Conservation (phyloP, 805 yeast species). For the Yarrowia sp. region DNA sequence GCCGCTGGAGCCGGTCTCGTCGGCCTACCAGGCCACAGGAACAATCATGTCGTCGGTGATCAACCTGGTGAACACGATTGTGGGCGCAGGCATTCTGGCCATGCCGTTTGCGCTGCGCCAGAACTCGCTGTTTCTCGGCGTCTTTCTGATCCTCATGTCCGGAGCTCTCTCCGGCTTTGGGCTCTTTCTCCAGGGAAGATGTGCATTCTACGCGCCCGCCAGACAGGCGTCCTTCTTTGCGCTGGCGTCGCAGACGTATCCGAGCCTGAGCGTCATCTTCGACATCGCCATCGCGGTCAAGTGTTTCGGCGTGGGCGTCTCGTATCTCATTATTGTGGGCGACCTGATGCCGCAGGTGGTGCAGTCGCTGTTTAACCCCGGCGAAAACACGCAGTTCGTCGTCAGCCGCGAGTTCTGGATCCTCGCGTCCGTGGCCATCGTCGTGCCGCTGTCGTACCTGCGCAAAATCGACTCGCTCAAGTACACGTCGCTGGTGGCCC, state of each 20-base stretch:
- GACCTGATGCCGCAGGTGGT: conserved; percentile 64
- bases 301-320: conserved; percentile 78
- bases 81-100: conserved; percentile 77
- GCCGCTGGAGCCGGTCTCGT: background rate
- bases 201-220: conserved; percentile 52
- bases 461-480: conserved; percentile 77
- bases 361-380: conserved; percentile 33
- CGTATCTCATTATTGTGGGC: conserved; percentile 70
- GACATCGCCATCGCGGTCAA: conserved; percentile 73
- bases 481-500: conserved; percentile 80
- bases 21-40: conserved; percentile 34
- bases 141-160: conserved; percentile 53
- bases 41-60: conserved; percentile 54
- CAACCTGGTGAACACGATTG: conserved; percentile 67
- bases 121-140: conserved; percentile 61
- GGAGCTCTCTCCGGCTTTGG: conserved; percentile 68
- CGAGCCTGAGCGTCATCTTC: conserved; percentile 62
- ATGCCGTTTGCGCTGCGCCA: conserved; percentile 67
- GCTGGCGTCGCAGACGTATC: conserved; percentile 65
- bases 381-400: conserved; percentile 28
- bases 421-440: conserved; percentile 45
- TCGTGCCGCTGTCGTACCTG: conserved; percentile 66
- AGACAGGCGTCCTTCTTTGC: conserved; percentile 70
- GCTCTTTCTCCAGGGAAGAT: conserved; percentile 57
- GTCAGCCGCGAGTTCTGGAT: conserved; percentile 49